Evolutionary conservation across 1,139 yeast species (phyloP), one percentile per base, ranked within the genome.

Genomic region (Blastobotrys raffinosifermentans): DNA sequence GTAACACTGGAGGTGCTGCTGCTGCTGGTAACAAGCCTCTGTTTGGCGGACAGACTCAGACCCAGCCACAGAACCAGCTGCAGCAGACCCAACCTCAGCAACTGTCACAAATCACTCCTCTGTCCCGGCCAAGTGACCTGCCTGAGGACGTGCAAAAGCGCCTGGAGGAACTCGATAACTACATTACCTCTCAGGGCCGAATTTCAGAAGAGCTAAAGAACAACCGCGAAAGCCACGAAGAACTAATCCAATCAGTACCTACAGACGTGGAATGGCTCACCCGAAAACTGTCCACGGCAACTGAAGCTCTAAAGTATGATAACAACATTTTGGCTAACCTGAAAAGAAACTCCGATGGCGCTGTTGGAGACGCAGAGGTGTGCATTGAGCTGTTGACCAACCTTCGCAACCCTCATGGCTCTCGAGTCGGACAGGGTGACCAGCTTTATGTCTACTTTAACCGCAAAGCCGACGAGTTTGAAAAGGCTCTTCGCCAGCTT

Each of bases 111-210:
- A 70, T 87, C 38, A 83, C 91, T 3, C 82, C 95, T 4, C 76
- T 89, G 73, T 85, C 96, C 0, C 72, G 94, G 38, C 91, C 89
- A 2, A 79, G 83, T 9, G 97, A 89, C 48, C 69, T 91, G 32
- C 94, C 97, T 0, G 77, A 72, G 29, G 75, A 73, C 9, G 69
- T 75, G 29, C 87, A 87, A 51, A 80, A 75, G 50, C 85, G 86
- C 56, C 69, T 91, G 29, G 94, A 86, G 55, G 81, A 79, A 45
- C 67, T 89, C 41, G 95, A 91, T 58, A 75, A 76, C 38, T 89
- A 86, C 57, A 86, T 91, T 45, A 83, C 80, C 48, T 75, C 78
- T 26, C 97, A 91, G 63, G 84, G 82, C 40, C 74, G 81, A 41
- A 81, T 84, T 37, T 81, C 94, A 4, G 91, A 86, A 31, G 83